Evolutionary conservation across 2,329 filamentous ascomycete genomes (phyloP).

Genomic region (Xylaria sp.): DNA sequence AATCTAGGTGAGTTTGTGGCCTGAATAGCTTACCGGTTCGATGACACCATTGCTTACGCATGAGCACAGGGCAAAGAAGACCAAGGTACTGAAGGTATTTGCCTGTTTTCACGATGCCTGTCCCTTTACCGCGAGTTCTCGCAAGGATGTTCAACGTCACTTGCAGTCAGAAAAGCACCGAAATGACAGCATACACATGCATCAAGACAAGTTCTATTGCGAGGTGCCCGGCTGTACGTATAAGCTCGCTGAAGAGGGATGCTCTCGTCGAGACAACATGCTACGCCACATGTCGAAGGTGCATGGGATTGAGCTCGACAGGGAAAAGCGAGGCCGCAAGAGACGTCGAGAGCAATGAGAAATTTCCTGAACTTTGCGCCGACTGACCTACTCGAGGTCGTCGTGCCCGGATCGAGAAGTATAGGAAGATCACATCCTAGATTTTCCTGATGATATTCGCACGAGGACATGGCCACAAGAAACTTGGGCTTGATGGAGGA

Average conservation of each 20-base stretch:
- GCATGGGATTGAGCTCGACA: not conserved
- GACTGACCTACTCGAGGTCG: too few species aligned
- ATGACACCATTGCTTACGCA: not conserved
- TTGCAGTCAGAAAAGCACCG: conserved; percentile 5
- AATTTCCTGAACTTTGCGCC: not conserved
- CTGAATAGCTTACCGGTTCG: not conserved
- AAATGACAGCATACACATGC: not conserved
- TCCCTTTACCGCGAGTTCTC: not conserved
- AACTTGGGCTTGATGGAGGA: too few species aligned
- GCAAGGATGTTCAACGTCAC: not conserved
- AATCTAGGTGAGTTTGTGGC: not conserved
- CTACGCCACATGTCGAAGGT: not conserved
- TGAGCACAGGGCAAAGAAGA: not conserved
- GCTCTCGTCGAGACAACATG: conserved; percentile 9
- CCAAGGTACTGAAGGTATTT: not conserved
- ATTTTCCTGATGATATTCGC: not conserved
- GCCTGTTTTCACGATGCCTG: not conserved
- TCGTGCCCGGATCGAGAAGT: too few species aligned
- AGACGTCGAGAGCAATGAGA: not conserved
- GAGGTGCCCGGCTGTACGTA: not conserved
- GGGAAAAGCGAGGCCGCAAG: conserved; percentile 10
- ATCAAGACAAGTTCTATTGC: not conserved
- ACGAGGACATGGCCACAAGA: not conserved
- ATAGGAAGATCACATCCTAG: not conserved
- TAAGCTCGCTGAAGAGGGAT: not conserved